A percentile compares a stretch with the other conserved stretches of the same genome.
Evolutionary conservation across 495 filamentous ascomycete species (phyloP).

Genomic region (Xylaria longipes): DNA sequence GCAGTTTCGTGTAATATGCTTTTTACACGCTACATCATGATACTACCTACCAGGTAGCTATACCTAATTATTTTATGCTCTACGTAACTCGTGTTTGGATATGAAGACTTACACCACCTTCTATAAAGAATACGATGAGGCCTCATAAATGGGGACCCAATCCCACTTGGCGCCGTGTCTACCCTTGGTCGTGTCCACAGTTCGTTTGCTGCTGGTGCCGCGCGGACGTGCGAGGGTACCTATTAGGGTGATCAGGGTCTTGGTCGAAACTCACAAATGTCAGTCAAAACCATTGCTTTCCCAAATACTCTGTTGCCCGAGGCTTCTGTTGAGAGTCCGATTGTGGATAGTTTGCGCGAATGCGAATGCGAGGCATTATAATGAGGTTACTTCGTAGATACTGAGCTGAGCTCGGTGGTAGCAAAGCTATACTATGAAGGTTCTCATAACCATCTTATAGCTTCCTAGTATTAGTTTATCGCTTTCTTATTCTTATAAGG

Average conservation of each 20-base stretch:
- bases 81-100: constrained; percentile 21
- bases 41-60: too few species aligned
- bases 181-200: constrained; percentile 5
- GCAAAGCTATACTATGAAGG: neutral
- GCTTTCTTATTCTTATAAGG: neutral
- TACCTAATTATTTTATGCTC: neutral
- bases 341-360: neutral
- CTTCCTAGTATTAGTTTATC: neutral
- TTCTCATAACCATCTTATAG: neutral
- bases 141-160: constrained; percentile 15
- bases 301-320: neutral
- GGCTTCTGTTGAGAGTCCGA: neutral
- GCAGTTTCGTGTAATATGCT: neutral
- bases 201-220: constrained; percentile 9
- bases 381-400: neutral
- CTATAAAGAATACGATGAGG: constrained; percentile 22
- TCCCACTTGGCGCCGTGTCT: constrained; percentile 15
- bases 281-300: neutral
- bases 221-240: too few species aligned
- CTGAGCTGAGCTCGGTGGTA: neutral
- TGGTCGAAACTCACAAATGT: neutral
- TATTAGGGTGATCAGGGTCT: neutral
- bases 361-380: too few species aligned
- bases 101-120: constrained; percentile 8
- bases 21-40: neutral